Evolutionary conservation across 352 stramenopile species (phyloP).

Genomic region (Paralagenidium karlingii): DNA sequence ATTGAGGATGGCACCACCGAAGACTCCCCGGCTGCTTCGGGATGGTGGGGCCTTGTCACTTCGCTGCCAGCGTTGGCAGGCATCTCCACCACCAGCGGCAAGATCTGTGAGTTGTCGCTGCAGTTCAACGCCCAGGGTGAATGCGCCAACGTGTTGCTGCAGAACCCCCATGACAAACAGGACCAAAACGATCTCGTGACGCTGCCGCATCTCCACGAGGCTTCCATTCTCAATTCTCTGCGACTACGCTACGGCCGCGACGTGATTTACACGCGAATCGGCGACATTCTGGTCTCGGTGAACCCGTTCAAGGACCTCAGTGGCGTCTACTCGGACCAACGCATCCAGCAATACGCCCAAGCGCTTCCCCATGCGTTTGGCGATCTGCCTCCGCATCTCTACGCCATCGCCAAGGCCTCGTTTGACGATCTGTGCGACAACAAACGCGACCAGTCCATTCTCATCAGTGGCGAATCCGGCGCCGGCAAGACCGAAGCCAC

Average conservation of each 20-base stretch:
- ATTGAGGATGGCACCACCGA: neutral
- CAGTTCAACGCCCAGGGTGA: conserved; percentile 21
- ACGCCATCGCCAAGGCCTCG: conserved; percentile 51
- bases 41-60: conserved; percentile 3
- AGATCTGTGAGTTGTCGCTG: conserved; percentile 8
- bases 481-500: conserved; percentile 84
- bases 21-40: neutral
- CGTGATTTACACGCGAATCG: conserved; percentile 80
- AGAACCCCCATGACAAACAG: conserved; percentile 46
- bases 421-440: conserved; percentile 65
- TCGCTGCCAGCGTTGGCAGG: neutral
- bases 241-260: conserved; percentile 63
- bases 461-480: conserved; percentile 79
- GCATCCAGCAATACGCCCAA: conserved; percentile 27
- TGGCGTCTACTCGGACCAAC: conserved; percentile 39
- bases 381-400: conserved; percentile 40
- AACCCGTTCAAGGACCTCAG: conserved; percentile 74
- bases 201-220: conserved; percentile 77
- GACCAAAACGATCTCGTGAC: conserved; percentile 65
- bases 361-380: neutral
- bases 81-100: conserved; percentile 4
- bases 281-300: conserved; percentile 78
- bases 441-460: conserved; percentile 58
- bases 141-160: conserved; percentile 53
- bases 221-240: conserved; percentile 71